Evolutionary conservation across 495 filamentous ascomycete genomes (phyloP), one percentile per base, ranked within the genome.

Genomic region (Halenospora varia): DNA sequence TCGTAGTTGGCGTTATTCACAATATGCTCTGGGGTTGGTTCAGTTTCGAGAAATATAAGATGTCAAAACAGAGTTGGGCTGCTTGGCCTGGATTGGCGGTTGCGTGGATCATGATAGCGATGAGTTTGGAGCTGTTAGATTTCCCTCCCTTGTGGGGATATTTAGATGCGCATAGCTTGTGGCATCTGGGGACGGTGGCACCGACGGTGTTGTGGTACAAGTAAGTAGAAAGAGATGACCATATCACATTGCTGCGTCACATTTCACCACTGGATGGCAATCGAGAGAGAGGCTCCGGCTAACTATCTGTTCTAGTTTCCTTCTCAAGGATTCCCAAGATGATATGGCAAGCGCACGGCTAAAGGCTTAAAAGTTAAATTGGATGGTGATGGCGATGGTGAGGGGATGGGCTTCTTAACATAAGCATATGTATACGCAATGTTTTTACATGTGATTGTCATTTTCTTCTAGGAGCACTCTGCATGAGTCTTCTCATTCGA

Each of bases 61-160:
- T 83, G 62, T 74, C 82, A 48, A 80, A 82, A 45, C 68, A 75
- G 41, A 79, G 81, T 65, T 98, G 94, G 94, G 85, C 90, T 6
- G 82, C 84, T 53, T 96, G 92, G 89, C 95, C 95, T 2, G 91
- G 91, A 48, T 71, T 97, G 71, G 91, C 93, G 63, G 94, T 97
- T 47, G 89, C 86, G 15, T 97, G 92, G 92, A 78, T 98, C 56
- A 78, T 96, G 56, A 66, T 92, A 68, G 92, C 89, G 9, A 98
- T 98, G 94, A 92, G 93, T 67, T 73, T 98, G 68, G 94, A 98
- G 71, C 65, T 98, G 64, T 74, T 97, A 56, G 94, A 98, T 71
- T 98, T 98, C 68, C 83, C 95, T 54, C 94, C 94, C 1, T 75
- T 89, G 64, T 79, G 83, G 75, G 89, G 88, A 15, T 82, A 86